phyloP scores from a whole-genome alignment of 352 stramenopile species.

The Pythium aristosporum region DNA sequence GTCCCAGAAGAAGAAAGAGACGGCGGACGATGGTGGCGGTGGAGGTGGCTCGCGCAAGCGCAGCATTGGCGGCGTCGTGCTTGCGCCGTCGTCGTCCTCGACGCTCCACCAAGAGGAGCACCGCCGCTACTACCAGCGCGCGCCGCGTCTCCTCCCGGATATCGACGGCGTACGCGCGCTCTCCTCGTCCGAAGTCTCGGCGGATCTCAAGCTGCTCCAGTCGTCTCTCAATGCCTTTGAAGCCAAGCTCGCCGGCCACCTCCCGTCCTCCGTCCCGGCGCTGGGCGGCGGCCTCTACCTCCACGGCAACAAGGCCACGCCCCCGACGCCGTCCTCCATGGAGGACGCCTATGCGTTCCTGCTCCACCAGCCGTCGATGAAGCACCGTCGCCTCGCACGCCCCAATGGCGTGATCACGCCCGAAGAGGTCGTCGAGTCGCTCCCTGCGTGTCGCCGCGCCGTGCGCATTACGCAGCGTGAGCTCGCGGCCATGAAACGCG shows the following conservation, averaged over 20 bases:
- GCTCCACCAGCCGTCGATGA: slow-evolving; percentile 21
- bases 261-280: slow-evolving; percentile 13
- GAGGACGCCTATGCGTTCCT: slow-evolving; percentile 33
- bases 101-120: slow-evolving; percentile 25
- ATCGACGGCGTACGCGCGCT: slow-evolving; percentile 58
- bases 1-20: slow-evolving; percentile 56
- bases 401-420: slow-evolving; percentile 53
- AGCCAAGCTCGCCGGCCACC: slow-evolving; percentile 25
- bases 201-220: slow-evolving; percentile 63
- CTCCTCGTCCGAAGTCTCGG: slow-evolving; percentile 43
- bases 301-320: slow-evolving; percentile 21
- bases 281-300: slow-evolving; percentile 23
- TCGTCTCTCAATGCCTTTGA: slow-evolving; percentile 51
- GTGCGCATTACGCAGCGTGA: slow-evolving; percentile 79
- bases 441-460: slow-evolving; percentile 60
- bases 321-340: slow-evolving; percentile 6
- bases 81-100: slow-evolving; percentile 5
- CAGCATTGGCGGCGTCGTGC: slow-evolving; percentile 19
- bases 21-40: slow-evolving; percentile 26
- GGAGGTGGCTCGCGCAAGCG: slow-evolving; percentile 17
- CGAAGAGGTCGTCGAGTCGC: slow-evolving; percentile 72
- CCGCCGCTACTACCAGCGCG: slow-evolving; percentile 41
- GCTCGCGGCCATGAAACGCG: slow-evolving; percentile 58
- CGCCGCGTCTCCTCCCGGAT: slow-evolving; percentile 50
- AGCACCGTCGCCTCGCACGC: slow-evolving; percentile 35